Base-by-base conservation (phyloP, 192 early-diverging fungal species). In the Allomyces macrogynus region DNA sequence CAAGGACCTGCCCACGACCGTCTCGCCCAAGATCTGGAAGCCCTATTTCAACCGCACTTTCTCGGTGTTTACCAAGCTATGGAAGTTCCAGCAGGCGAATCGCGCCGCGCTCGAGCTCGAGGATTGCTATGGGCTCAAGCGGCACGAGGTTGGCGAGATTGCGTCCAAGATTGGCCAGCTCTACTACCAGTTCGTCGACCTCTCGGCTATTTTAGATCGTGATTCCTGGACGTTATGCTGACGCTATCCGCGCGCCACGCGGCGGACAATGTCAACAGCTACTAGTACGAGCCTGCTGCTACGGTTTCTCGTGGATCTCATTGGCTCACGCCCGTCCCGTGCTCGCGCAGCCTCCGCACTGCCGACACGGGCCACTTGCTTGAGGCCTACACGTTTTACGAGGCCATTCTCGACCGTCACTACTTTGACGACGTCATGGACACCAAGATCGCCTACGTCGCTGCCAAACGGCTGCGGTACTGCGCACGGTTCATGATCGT, bases 401-500 rank as follows among this genome's bases (percentile, higher is more conserved):
- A 94, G 64, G 96, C 94, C 0, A 93, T 96, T 68, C 87, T 86
- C 43, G 89, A 92, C 54, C 82, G 96, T 65, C 83, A 86, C 65
- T 99, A 99, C 72, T 97, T 97, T 71, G 85, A 87, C 63, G 92
- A 95, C 71, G 88, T 94, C n/a, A 75, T 89, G 60, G 93, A 96
- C 61, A 80, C 84, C 14, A 92, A 93, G 88, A 66, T 84, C 92
- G 8, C 85, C 89, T 40, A 40, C 14, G 72, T 97, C 11, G 87
- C 93, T 82, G 92, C 97, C 71, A 99, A 99, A 70, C 96, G 95
- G 65, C 82, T 99, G 65, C 86, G 96, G 16, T 99, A 94, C 72
- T 96, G 92, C 72, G 96, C 96, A 3, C 84, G 96, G 32, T 97
- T 95, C 74, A 97, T 95, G 42, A 90, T 97, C 32, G 94, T 96